Evolutionary conservation across 2,329 filamentous ascomycete genomes (phyloP).

Genomic region (Mariannaea elegans): DNA sequence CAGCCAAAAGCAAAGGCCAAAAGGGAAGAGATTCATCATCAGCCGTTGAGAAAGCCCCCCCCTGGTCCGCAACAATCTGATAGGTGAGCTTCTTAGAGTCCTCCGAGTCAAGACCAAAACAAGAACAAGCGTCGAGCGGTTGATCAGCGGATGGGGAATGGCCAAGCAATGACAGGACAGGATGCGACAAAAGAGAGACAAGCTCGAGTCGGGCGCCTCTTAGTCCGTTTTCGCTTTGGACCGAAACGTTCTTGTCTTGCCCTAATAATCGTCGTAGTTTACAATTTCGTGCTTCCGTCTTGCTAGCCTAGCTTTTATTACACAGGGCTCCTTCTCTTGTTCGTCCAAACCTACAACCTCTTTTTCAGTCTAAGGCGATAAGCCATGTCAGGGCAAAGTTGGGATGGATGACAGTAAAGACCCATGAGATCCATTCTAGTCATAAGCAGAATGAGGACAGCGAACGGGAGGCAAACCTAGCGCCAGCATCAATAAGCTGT

Average conservation of each 20-base stretch:
- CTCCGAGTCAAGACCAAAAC: conserved; percentile 2
- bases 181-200: conserved; percentile 22
- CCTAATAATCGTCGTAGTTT: conserved; percentile 9
- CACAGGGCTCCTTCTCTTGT: background rate
- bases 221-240: conserved; percentile 15
- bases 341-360: background rate
- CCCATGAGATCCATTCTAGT: conserved; percentile 17
- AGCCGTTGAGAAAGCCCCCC: conserved; percentile 31
- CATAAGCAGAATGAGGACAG: conserved; percentile 33
- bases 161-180: conserved; percentile 29
- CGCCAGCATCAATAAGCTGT: conserved; percentile 19
- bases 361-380: conserved; percentile 5
- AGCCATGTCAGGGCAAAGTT: conserved; percentile 21
- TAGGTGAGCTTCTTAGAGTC: conserved; percentile 24
- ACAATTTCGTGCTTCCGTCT: conserved; percentile 2
- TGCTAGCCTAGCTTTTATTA: conserved; percentile 1
- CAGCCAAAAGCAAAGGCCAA: conserved; percentile 2
- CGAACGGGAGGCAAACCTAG: conserved; percentile 19
- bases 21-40: conserved; percentile 30
- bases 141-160: conserved; percentile 27
- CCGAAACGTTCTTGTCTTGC: conserved; percentile 24
- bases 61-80: conserved; percentile 31
- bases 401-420: conserved; percentile 10
- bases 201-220: conserved; percentile 18
- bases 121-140: conserved; percentile 18